A percentile compares a stretch with the other conserved stretches of the same genome.
phyloP scores from a whole-genome alignment of 345 rosid species.

The Trapa bicornis region DNA sequence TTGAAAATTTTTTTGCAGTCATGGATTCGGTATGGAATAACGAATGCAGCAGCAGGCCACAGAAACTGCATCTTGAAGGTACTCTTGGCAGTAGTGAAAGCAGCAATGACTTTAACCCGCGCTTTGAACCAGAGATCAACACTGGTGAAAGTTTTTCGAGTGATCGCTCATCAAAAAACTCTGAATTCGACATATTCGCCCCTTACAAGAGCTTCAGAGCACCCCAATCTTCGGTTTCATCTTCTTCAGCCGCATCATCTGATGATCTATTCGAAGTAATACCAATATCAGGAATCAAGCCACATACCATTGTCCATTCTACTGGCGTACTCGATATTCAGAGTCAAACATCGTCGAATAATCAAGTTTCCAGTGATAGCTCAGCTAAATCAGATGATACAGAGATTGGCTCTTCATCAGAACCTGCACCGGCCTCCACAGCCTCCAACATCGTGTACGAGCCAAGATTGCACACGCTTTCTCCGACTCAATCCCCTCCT shows the following conservation, averaged over 20 bases:
- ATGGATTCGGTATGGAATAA: conserved; percentile 28
- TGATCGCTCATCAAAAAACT: conserved; percentile 4
- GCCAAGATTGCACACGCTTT: conserved; percentile 9
- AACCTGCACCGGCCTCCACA: conserved; percentile 17
- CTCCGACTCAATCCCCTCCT: conserved; percentile 46
- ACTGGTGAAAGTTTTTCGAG: conserved; percentile 13
- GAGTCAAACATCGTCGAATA: conserved; percentile 5
- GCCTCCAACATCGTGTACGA: conserved; percentile 24
- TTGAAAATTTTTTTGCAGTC: conserved; percentile 14
- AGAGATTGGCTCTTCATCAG: background rate
- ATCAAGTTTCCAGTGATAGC: background rate
- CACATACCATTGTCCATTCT: background rate
- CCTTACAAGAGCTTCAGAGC: too few relatives aligned
- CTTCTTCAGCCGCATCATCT: conserved; percentile 24
- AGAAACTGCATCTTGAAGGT: conserved; percentile 10
- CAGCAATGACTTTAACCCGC: conserved; percentile 8
- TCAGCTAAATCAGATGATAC: background rate
- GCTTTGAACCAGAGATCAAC: background rate
- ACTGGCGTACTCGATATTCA: too few relatives aligned
- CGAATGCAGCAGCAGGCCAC: conserved; percentile 8
- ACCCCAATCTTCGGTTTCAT: background rate
- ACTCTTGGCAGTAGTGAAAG: conserved; percentile 6
- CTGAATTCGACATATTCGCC: background rate
- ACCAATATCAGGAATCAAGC: conserved; percentile 1
- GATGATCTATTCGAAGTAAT: conserved; percentile 21